These are phyloP conservation scores for Venturia asperata DNA, from an alignment of 2,329 filamentous ascomycete genomes.

Conservation along the genomic window DNA sequence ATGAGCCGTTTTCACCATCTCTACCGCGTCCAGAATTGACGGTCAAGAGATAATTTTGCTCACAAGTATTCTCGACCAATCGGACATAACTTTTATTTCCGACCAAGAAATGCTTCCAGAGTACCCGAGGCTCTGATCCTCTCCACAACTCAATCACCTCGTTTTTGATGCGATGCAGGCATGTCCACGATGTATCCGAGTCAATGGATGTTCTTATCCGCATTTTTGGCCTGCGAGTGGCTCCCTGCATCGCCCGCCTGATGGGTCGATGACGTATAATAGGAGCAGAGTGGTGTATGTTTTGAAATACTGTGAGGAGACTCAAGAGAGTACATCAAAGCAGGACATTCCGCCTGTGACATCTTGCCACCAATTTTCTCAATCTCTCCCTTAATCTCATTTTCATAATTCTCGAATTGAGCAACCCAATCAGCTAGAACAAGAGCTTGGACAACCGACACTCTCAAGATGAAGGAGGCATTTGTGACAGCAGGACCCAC, in stretches of 20 bases:
- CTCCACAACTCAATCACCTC: slow-evolving; percentile 4
- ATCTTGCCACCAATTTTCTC: too few relatives aligned
- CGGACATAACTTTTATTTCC: neutral
- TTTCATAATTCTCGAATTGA: neutral
- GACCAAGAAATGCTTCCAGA: neutral
- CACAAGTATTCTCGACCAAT: neutral
- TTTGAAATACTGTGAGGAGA: neutral
- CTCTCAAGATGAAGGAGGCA: slow-evolving; percentile 25
- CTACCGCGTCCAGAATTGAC: neutral
- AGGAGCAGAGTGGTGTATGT: neutral
- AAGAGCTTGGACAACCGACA: neutral
- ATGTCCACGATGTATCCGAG: neutral
- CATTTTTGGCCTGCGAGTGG: neutral
- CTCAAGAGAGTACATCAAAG: neutral
- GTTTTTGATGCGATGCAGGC: slow-evolving; percentile 5
- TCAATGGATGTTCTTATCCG: neutral
- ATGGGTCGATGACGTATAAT: neutral
- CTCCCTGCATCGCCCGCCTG: neutral
- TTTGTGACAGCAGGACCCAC: slow-evolving; percentile 29
- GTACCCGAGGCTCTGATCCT: neutral
- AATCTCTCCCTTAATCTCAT: too few relatives aligned
- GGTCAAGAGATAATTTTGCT: neutral
- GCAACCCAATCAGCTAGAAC: neutral
- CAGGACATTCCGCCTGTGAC: neutral
- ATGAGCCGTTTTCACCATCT: neutral